Evolutionary conservation across 371 early-diverging fungal species (phyloP).

Genomic region (Nematocida ausubeli): DNA sequence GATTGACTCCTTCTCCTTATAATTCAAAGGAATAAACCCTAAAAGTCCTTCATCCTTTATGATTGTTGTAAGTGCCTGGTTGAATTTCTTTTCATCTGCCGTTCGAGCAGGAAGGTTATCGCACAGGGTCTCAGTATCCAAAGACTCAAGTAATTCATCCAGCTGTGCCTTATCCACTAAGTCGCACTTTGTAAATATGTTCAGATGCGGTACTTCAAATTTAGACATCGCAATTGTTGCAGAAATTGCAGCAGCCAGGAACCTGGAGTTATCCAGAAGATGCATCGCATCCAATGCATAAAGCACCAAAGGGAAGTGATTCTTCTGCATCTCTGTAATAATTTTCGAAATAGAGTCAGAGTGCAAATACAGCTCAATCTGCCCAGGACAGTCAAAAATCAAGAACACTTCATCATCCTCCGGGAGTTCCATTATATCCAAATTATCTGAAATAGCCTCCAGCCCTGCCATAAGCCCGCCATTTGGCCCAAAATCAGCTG

Average conservation of each 20-base stretch:
- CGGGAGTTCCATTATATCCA: slow-evolving; percentile 48
- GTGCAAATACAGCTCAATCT: slow-evolving; percentile 55
- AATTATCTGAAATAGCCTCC: slow-evolving; percentile 48
- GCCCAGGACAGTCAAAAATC: slow-evolving; percentile 55
- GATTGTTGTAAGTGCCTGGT: slow-evolving; percentile 39
- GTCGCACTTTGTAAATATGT: slow-evolving; percentile 55
- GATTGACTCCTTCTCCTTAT: slow-evolving; percentile 10
- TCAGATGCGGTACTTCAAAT: slow-evolving; percentile 55
- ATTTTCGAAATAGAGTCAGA: slow-evolving; percentile 48
- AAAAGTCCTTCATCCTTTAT: slow-evolving; percentile 38
- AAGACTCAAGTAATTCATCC: slow-evolving; percentile 18
- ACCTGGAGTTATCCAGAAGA: slow-evolving; percentile 12
- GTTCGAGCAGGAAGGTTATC: not conserved
- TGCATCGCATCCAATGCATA: slow-evolving; percentile 44
- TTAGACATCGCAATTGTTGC: slow-evolving; percentile 45
- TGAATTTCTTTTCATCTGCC: slow-evolving; percentile 22
- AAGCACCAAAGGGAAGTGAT: not conserved
- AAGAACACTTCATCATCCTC: slow-evolving; percentile 46
- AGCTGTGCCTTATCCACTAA: slow-evolving; percentile 25
- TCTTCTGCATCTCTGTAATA: not conserved
- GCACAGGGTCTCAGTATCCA: slow-evolving; percentile 12
- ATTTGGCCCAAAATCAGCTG: slow-evolving; percentile 58
- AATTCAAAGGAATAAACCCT: slow-evolving; percentile 35
- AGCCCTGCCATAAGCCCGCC: slow-evolving; percentile 45
- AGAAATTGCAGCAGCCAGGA: slow-evolving; percentile 33